Evolutionary conservation across 768 basidiomycete genomes (phyloP), one percentile per base, ranked within the genome.

Genomic region (Tephrocybe rancida): DNA sequence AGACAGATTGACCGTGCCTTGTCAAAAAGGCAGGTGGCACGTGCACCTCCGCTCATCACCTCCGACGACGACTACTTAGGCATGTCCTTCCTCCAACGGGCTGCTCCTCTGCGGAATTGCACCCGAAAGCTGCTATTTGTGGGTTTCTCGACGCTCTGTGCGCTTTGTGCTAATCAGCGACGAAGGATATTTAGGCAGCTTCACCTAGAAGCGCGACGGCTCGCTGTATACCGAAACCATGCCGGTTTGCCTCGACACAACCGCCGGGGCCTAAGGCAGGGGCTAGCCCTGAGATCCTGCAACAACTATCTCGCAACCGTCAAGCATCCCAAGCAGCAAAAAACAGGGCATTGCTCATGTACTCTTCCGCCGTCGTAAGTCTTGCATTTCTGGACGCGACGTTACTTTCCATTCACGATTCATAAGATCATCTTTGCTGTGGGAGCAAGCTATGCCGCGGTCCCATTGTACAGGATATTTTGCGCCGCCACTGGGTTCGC

Each of bases 401-500:
- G 29, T 44, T 21, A 4, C 38, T 19, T 21, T 35, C 21, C 38
- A 45, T 27, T 25, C 19, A 50, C n/a, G n/a, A 29, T 30, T 47
- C 44, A 25, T 42, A 53, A 96, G 94, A 85, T 96, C 43, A 71
- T 97, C 25, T 62, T 87, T 25, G 88, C 85, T 2, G 72, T 90
- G 3, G 96, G 96, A 14, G 79, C 88, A 22, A 89, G 95, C n/a
- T 99, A 99, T 67, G 97, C 97, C 10, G 92, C 96, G 32, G 96
- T 98, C 0, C 97, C 97, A 0, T 78, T 98, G 14, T 99, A 99
- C 70, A 88, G 97, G 56, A 95, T 96, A 72, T 99, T 99, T 75
- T 99, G 97, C 69, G 89, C 94, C 6, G 92, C 95, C 13, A 99
- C 97, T 3, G 97, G 97, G 8, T 99, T 96, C 65, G 92, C 89